phyloP scores from a whole-genome alignment of 768 basidiomycete species.

The Boletus edulis region DNA sequence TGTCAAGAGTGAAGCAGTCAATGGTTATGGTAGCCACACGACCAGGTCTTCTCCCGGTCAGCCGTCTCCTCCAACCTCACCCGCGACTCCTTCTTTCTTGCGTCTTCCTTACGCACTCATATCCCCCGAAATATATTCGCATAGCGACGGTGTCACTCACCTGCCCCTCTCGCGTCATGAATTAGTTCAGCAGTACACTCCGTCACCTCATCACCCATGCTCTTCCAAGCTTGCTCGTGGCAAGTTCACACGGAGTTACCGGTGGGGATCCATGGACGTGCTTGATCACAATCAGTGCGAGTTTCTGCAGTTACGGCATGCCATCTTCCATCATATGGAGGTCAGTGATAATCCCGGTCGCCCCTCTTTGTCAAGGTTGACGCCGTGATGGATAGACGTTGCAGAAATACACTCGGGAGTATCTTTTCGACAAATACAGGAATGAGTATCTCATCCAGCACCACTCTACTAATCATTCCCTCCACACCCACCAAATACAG shows the following conservation, averaged over 20 bases:
- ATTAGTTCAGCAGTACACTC: conserved; percentile 71
- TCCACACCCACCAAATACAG: conserved; percentile 44
- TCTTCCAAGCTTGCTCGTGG: conserved; percentile 50
- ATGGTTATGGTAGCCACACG: conserved; percentile 48
- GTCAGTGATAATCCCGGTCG: conserved; percentile 42
- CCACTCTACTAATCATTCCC: conserved; percentile 44
- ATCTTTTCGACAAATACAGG: conserved; percentile 77
- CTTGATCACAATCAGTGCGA: conserved; percentile 79
- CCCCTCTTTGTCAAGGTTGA: conserved; percentile 15
- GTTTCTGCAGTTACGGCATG: conserved; percentile 71
- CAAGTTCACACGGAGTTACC: conserved; percentile 69
- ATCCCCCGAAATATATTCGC: conserved; percentile 80
- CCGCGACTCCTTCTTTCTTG: conserved; percentile 55
- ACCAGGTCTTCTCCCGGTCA: conserved; percentile 51
- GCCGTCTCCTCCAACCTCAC: conserved; percentile 67
- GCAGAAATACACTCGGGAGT: conserved; percentile 81
- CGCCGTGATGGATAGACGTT: conserved; percentile 54
- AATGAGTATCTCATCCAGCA: conserved; percentile 55
- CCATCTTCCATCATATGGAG: conserved; percentile 88
- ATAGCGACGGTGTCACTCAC: conserved; percentile 74
- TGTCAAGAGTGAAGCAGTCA: conserved; percentile 50
- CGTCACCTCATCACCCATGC: conserved; percentile 45
- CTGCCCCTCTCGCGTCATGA: conserved; percentile 62
- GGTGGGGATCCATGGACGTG: conserved; percentile 84
- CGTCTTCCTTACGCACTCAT: conserved; percentile 83